Conservation (phyloP, 805 yeast species). For the Zygosaccharomyces siamensis region DNA sequence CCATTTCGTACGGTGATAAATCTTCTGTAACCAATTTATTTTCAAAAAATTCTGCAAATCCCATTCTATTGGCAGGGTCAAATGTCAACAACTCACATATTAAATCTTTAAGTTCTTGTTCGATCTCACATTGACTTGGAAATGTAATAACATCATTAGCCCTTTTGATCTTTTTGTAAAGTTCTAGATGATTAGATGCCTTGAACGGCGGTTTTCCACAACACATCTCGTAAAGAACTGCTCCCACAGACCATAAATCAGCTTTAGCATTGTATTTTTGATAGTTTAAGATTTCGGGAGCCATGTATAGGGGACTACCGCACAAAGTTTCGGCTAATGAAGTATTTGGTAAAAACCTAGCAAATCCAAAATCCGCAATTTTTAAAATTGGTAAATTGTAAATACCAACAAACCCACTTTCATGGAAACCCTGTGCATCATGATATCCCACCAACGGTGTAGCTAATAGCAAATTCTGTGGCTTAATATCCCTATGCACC, state of each 20-base stretch:
- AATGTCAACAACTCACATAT: slow-evolving; percentile 74
- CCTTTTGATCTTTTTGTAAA: slow-evolving; percentile 78
- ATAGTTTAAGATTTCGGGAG: slow-evolving; percentile 90
- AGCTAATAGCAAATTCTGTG: slow-evolving; percentile 69
- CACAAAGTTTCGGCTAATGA: slow-evolving; percentile 95
- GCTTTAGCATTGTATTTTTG: slow-evolving; percentile 97
- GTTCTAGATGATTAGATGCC: slow-evolving; percentile 88
- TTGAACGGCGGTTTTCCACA: slow-evolving; percentile 96
- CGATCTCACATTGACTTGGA: slow-evolving; percentile 61
- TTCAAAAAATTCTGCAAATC: slow-evolving; percentile 80
- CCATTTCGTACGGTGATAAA: slow-evolving; percentile 36
- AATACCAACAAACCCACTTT: slow-evolving; percentile 61
- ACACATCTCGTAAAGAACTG: slow-evolving; percentile 91
- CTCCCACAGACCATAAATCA: slow-evolving; percentile 97
- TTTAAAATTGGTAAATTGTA: slow-evolving; percentile 88
- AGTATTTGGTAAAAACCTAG: slow-evolving; percentile 87
- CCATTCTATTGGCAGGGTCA: slow-evolving; percentile 82
- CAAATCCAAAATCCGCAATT: slow-evolving; percentile 97
- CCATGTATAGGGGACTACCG: slow-evolving; percentile 98
- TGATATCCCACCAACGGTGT: slow-evolving; percentile 60
- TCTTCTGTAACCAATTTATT: slow-evolving; percentile 61
- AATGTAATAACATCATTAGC: slow-evolving; percentile 73
- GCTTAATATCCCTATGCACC: slow-evolving; percentile 90
- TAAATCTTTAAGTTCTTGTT: slow-evolving; percentile 61
- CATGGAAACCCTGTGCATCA: slow-evolving; percentile 54